A percentile compares a stretch with the other conserved stretches of the same genome.
These are phyloP conservation scores for Urostyla sp. DNA, from an alignment of 73 alveolate genomes.

Conservation along the genomic window DNA sequence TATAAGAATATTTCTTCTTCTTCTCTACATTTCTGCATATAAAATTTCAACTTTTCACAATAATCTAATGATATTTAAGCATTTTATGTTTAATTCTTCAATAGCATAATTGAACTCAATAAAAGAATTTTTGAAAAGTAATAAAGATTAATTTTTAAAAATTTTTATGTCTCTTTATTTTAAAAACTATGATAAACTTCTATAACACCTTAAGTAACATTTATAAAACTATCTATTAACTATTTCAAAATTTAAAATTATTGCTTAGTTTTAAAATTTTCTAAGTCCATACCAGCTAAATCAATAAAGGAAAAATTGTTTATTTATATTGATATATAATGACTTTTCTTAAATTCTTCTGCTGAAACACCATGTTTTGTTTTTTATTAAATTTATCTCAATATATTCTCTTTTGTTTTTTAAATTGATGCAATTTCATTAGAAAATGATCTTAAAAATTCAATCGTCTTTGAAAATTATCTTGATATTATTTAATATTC, in stretches of 20 bases:
- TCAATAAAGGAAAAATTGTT: slow-evolving; percentile 14
- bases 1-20: too few relatives aligned
- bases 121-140: too few relatives aligned
- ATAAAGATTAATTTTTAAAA: too few relatives aligned
- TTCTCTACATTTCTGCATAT: neutral
- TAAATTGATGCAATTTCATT: neutral
- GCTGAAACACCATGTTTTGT: neutral
- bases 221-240: too few relatives aligned
- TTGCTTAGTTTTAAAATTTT: neutral
- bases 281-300: slow-evolving; percentile 26
- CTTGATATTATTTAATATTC: neutral
- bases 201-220: too few relatives aligned
- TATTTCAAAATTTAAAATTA: neutral
- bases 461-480: neutral
- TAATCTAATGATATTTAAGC: slow-evolving; percentile 24
- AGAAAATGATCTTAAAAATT: neutral
- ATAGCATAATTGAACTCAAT: neutral
- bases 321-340: slow-evolving; percentile 1
- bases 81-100: neutral
- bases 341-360: slow-evolving; percentile 11
- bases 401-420: neutral
- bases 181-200: too few relatives aligned
- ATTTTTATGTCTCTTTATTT: neutral
- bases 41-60: slow-evolving; percentile 22
- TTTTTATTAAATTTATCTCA: neutral